Evolutionary conservation across 2,329 filamentous ascomycete species (phyloP).

Genomic region (Gaeumannomyces sp.): DNA sequence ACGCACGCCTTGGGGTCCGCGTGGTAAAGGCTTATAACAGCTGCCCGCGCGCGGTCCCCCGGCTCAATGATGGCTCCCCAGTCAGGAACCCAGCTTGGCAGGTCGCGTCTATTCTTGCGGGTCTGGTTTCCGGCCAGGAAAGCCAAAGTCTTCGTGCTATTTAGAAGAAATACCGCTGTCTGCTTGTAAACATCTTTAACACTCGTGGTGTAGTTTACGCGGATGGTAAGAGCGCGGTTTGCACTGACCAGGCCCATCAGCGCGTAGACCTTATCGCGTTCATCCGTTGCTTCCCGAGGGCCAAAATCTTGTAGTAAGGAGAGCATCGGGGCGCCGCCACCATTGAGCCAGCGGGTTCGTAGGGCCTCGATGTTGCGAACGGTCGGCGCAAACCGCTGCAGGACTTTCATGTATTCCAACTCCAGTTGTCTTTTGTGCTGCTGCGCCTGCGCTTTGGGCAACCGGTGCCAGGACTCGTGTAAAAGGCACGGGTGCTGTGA

Average conservation of each 20-base stretch:
- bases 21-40: neutral
- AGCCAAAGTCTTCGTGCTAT: neutral
- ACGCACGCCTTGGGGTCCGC: neutral
- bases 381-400: constrained; percentile 8
- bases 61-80: constrained; percentile 13
- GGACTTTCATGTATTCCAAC: constrained; percentile 9
- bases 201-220: neutral
- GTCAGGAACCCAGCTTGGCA: constrained; percentile 16
- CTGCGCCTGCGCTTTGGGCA: too few relatives aligned
- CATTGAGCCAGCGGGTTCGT: constrained; percentile 1
- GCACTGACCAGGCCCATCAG: constrained; percentile 10
- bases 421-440: constrained; percentile 8
- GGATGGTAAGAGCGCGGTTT: neutral
- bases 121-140: constrained; percentile 11
- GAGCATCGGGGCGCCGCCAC: constrained; percentile 8
- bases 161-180: neutral
- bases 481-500: neutral
- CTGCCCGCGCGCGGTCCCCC: constrained; percentile 2
- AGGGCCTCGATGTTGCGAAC: constrained; percentile 10
- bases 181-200: neutral
- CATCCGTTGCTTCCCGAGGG: constrained; percentile 13
- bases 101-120: constrained; percentile 11
- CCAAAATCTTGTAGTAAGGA: constrained; percentile 13
- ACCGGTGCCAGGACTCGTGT: too few relatives aligned
- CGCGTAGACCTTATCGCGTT: constrained; percentile 16